Evolutionary conservation across 208 protist species (phyloP).

Genomic region (Trypanosoma avium): DNA sequence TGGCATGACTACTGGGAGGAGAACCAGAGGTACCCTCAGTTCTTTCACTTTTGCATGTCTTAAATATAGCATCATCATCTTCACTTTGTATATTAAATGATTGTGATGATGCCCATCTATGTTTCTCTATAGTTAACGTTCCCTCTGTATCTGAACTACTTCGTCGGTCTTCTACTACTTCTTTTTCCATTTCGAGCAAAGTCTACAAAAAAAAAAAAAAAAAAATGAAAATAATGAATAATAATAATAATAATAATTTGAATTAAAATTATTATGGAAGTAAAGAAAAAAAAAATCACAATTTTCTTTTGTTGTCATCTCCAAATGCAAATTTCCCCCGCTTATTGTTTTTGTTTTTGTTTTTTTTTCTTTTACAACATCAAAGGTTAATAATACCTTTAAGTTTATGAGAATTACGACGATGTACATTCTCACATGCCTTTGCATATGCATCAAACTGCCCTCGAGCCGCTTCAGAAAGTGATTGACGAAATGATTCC

Average conservation of each 20-base stretch:
- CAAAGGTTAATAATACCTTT: constrained; percentile 72
- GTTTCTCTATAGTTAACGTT: background rate
- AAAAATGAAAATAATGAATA: constrained; percentile 4
- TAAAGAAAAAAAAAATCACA: constrained; percentile 1
- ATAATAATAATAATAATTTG: constrained; percentile 18
- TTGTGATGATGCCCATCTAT: background rate
- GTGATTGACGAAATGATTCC: constrained; percentile 38
- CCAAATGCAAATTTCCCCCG: too few relatives aligned
- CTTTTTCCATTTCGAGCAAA: constrained; percentile 14
- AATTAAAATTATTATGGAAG: constrained; percentile 9
- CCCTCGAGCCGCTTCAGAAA: constrained; percentile 47
- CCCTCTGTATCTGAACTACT: too few relatives aligned
- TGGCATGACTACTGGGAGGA: background rate
- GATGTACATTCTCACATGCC: constrained; percentile 82
- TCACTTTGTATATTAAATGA: constrained; percentile 6
- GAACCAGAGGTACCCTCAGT: constrained; percentile 7
- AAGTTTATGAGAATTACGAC: constrained; percentile 91
- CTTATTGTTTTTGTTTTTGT: background rate
- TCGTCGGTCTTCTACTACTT: too few relatives aligned
- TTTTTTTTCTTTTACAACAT: constrained; percentile 8
- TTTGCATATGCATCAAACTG: constrained; percentile 78
- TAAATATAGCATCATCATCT: constrained; percentile 16
- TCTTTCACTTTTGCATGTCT: constrained; percentile 3
- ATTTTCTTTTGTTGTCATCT: too few relatives aligned
- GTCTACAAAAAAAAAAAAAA: constrained; percentile 14